Evolutionary conservation across 2,329 filamentous ascomycete genomes (phyloP).

Genomic region (Diaporthe capsici): DNA sequence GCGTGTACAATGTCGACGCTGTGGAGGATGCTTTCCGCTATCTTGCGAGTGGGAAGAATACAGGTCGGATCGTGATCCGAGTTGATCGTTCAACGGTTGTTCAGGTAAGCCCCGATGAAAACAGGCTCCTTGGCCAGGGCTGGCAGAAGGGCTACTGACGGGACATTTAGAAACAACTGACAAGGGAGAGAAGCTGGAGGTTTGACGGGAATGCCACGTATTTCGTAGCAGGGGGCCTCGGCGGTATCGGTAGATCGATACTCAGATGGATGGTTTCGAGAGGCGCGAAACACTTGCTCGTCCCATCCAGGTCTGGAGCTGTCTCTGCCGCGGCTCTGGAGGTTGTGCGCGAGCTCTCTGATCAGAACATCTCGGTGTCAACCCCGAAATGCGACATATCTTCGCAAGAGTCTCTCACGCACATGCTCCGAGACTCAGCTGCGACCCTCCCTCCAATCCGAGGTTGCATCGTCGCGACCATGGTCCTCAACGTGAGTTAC

Average conservation of each 20-base stretch:
- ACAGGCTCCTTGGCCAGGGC: slow-evolving; percentile 16
- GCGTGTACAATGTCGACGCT: neutral
- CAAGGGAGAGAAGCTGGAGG: slow-evolving; percentile 44
- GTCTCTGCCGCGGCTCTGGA: slow-evolving; percentile 3
- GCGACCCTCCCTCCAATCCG: neutral
- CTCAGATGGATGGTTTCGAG: slow-evolving; percentile 43
- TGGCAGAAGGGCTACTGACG: neutral
- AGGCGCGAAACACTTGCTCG: slow-evolving; percentile 43
- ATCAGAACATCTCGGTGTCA: neutral
- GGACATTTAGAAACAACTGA: slow-evolving; percentile 22
- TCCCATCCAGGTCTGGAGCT: slow-evolving; percentile 41
- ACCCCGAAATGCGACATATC: slow-evolving; percentile 13
- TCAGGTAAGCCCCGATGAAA: slow-evolving; percentile 42
- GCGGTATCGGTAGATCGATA: slow-evolving; percentile 46
- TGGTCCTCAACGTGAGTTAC: slow-evolving; percentile 15
- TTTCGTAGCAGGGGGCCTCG: slow-evolving; percentile 48
- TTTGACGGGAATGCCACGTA: slow-evolving; percentile 48
- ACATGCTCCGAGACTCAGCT: neutral
- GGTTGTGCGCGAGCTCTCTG: neutral
- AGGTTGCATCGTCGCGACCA: slow-evolving; percentile 20
- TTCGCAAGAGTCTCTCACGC: neutral
- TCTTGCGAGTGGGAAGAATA: slow-evolving; percentile 6
- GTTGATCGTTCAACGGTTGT: slow-evolving; percentile 23
- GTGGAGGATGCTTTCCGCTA: slow-evolving; percentile 23
- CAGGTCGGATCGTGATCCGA: slow-evolving; percentile 2